A percentile compares a stretch with the other conserved stretches of the same genome.
phyloP scores from a whole-genome alignment of 129 eudicot genomes.

The Flaveria robusta region DNA sequence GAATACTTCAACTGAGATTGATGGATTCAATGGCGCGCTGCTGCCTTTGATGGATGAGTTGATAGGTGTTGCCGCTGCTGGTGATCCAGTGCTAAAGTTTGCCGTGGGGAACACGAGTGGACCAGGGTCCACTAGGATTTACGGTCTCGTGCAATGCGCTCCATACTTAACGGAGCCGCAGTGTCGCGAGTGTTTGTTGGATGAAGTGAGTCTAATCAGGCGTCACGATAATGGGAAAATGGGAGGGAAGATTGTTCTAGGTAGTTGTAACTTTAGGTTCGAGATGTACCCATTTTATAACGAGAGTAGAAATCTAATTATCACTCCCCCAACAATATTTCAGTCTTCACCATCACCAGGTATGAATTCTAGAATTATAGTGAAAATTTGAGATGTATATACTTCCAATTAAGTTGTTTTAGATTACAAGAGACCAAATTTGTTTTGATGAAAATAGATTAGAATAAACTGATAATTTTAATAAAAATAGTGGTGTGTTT shows the following conservation, averaged over 20 bases:
- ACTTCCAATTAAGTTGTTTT: too few species aligned
- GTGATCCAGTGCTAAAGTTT: background rate
- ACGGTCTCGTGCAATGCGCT: background rate
- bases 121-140: background rate
- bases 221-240: background rate
- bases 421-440: too few species aligned
- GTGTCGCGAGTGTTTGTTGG: background rate
- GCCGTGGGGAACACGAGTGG: background rate
- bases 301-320: background rate
- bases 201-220: background rate
- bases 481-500: too few species aligned
- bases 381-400: too few species aligned
- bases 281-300: background rate
- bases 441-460: too few species aligned
- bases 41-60: background rate
- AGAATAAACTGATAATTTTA: too few species aligned
- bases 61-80: background rate
- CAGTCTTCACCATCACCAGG: background rate
- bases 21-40: background rate
- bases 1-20: background rate
- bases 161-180: background rate
- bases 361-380: too few species aligned
- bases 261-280: background rate
- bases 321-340: background rate
- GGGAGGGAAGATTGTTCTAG: background rate